Evolutionary conservation across 2,329 filamentous ascomycete genomes (phyloP).

Genomic region (Pseudogymnoascus sp.): DNA sequence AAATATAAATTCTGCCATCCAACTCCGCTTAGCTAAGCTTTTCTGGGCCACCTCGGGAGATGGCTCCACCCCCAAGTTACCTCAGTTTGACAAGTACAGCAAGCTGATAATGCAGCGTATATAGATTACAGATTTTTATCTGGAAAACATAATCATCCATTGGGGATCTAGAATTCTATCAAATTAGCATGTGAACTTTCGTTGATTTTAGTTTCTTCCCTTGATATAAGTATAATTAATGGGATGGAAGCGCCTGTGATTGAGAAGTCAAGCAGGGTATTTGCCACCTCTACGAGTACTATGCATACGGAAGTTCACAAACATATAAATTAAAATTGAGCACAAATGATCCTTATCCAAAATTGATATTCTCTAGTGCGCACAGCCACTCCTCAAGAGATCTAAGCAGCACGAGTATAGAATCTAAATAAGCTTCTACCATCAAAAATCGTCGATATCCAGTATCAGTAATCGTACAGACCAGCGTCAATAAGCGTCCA

Average conservation of each 20-base stretch:
- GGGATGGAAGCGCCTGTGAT: not conserved
- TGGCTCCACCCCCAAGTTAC: not conserved
- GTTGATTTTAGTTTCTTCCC: not conserved
- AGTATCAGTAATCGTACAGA: constrained; percentile 9
- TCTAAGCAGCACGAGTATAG: not conserved
- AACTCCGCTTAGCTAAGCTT: constrained; percentile 10
- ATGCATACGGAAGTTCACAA: not conserved
- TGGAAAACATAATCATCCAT: not conserved
- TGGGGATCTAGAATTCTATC: not conserved
- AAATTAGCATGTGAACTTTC: not conserved
- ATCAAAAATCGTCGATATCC: constrained; percentile 2
- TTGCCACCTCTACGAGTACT: not conserved
- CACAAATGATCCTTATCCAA: not conserved
- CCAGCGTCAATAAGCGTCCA: not conserved
- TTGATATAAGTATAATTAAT: not conserved
- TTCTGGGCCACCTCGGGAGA: constrained; percentile 2
- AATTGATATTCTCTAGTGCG: not conserved
- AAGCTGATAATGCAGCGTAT: not conserved
- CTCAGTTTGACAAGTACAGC: not conserved
- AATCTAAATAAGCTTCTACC: constrained; percentile 9
- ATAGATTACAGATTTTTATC: not conserved
- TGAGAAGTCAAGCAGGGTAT: not conserved
- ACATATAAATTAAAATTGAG: not conserved
- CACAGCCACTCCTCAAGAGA: not conserved
- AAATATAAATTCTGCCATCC: constrained; percentile 8